These are phyloP conservation scores for Ceratocystis huliohia DNA, from an alignment of 2,329 filamentous ascomycete species.

Conservation along the genomic window DNA sequence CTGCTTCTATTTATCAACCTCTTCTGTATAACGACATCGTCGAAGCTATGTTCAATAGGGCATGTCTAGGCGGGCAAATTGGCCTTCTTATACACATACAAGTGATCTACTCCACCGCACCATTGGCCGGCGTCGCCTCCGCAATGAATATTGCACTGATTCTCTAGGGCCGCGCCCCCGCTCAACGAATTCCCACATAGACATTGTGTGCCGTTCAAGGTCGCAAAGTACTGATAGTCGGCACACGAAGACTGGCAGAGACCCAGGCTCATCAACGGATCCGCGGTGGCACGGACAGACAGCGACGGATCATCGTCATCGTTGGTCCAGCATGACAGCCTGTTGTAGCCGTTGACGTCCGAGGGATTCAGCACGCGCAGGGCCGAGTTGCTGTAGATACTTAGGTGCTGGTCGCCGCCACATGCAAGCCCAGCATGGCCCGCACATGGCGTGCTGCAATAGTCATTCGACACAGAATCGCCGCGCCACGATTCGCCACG, in stretches of 20 bases:
- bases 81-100: slow-evolving; percentile 19
- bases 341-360: slow-evolving; percentile 13
- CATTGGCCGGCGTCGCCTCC: slow-evolving; percentile 8
- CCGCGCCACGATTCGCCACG: slow-evolving; percentile 12
- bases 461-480: slow-evolving; percentile 7
- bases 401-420: slow-evolving; percentile 12
- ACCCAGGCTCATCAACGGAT: slow-evolving; percentile 11
- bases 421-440: slow-evolving; percentile 8
- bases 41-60: too few species aligned
- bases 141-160: slow-evolving; percentile 13
- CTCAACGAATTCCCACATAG: slow-evolving; percentile 11
- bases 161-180: slow-evolving; percentile 10
- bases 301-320: neutral
- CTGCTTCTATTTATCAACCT: too few species aligned
- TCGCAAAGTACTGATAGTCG: slow-evolving; percentile 16
- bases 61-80: slow-evolving; percentile 10
- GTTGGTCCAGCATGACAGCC: slow-evolving; percentile 17
- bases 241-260: slow-evolving; percentile 1
- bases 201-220: slow-evolving; percentile 5
- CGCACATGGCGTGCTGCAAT: slow-evolving; percentile 14
- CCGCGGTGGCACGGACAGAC: neutral
- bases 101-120: slow-evolving; percentile 9
- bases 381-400: slow-evolving; percentile 13
- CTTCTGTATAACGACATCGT: too few species aligned
- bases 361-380: slow-evolving; percentile 11